Percentiles rank a stretch among this genome's conserved stretches.
Evolutionary conservation across 139 green algal genomes (phyloP).

Genomic region (Microglena sp.): DNA sequence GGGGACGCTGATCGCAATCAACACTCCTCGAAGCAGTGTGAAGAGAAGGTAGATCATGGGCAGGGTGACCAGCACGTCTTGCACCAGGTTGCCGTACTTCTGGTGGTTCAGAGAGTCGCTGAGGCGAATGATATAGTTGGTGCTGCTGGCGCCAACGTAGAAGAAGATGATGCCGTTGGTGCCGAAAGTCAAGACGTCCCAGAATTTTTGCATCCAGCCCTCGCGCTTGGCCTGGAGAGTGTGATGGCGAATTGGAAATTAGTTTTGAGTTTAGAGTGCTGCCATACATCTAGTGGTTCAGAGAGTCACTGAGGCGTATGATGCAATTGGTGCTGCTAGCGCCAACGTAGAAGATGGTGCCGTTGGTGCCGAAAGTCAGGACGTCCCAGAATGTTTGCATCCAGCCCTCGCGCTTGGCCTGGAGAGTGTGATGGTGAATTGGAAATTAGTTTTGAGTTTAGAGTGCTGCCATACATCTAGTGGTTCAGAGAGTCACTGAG

Average conservation of each 20-base stretch:
- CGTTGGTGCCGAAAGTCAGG: slow-evolving; percentile 29
- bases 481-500: no score
- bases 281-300: no score
- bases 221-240: slow-evolving; percentile 28
- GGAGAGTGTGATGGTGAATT: no score
- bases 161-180: slow-evolving; percentile 73
- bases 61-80: slow-evolving; percentile 18
- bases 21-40: slow-evolving; percentile 27
- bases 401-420: slow-evolving; percentile 19
- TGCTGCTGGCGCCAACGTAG: slow-evolving; percentile 53
- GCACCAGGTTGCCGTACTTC: no score
- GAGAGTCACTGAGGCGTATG: no score
- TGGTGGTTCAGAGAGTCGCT: no score
- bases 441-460: no score
- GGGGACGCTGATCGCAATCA: slow-evolving; percentile 34
- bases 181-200: slow-evolving; percentile 24
- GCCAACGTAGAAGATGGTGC: slow-evolving; percentile 77
- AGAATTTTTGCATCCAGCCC: slow-evolving; percentile 20
- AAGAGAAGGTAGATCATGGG: slow-evolving; percentile 52
- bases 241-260: no score
- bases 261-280: no score
- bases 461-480: no score
- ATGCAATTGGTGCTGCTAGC: slow-evolving; percentile 69
- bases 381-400: slow-evolving; percentile 33
- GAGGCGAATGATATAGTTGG: slow-evolving; percentile 78